These are phyloP conservation scores for Colletotrichum spinosum DNA, from an alignment of 2,329 filamentous ascomycete species.

Conservation along the genomic window DNA sequence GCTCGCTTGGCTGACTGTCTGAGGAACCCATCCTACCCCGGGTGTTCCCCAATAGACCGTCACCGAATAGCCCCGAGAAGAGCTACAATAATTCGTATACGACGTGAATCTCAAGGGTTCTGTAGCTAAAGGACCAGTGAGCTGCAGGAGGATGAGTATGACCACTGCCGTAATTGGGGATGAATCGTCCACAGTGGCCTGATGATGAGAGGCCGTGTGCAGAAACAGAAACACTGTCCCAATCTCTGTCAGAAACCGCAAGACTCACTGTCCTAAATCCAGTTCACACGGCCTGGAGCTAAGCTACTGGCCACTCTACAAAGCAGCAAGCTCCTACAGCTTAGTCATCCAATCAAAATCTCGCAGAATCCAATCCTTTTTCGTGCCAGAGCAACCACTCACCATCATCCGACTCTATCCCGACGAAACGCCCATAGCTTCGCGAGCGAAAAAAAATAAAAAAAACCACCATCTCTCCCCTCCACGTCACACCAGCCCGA, in stretches of 20 bases:
- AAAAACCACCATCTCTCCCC: slow-evolving; percentile 14
- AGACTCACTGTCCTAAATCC: background rate
- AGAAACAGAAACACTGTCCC: slow-evolving; percentile 2
- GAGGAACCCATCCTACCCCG: slow-evolving; percentile 1
- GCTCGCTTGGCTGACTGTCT: background rate
- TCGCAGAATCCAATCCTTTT: slow-evolving; percentile 40
- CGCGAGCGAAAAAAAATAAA: slow-evolving; percentile 29
- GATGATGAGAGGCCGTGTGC: slow-evolving; percentile 16
- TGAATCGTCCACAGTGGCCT: slow-evolving; percentile 32
- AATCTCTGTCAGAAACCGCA: fast-evolving
- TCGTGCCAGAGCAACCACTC: slow-evolving; percentile 36
- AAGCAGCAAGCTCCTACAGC: slow-evolving; percentile 23
- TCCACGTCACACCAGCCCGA: slow-evolving; percentile 30
- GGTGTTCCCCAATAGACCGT: slow-evolving; percentile 11
- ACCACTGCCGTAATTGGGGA: slow-evolving; percentile 27
- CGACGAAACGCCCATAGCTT: slow-evolving; percentile 37
- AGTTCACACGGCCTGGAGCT: slow-evolving; percentile 39
- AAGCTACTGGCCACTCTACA: slow-evolving; percentile 5
- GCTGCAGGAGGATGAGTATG: slow-evolving; percentile 26
- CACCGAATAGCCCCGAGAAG: slow-evolving; percentile 12
- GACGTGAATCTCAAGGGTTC: slow-evolving; percentile 18
- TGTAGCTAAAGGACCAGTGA: slow-evolving; percentile 22
- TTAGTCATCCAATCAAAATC: slow-evolving; percentile 41
- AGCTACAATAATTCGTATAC: background rate
- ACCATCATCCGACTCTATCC: slow-evolving; percentile 47